Evolutionary conservation across 1,139 yeast species (phyloP).

Genomic region (Lodderomyces jiufengensis): DNA sequence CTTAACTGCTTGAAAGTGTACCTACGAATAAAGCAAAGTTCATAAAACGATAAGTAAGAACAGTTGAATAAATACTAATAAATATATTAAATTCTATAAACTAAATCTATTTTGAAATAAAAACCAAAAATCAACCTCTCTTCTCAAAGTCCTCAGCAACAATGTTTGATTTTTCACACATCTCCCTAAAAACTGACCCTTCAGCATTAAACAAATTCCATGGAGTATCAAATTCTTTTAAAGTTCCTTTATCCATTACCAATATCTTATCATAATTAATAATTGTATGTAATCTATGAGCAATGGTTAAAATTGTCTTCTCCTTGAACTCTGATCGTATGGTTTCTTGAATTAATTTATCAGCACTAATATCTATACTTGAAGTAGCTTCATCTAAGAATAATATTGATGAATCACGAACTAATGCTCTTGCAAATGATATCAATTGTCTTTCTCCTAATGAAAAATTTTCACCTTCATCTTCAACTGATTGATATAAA

Average conservation of each 20-base stretch:
- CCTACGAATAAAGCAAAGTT: too few species aligned
- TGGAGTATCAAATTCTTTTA: slow-evolving; percentile 50
- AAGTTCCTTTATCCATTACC: slow-evolving; percentile 51
- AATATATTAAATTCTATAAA: too few species aligned
- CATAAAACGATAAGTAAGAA: too few species aligned
- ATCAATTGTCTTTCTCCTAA: slow-evolving; percentile 54
- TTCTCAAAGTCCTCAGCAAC: slow-evolving; percentile 17
- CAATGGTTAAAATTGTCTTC: slow-evolving; percentile 53
- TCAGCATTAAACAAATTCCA: slow-evolving; percentile 30
- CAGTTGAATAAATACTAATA: too few species aligned
- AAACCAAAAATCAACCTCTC: not conserved
- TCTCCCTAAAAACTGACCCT: slow-evolving; percentile 37
- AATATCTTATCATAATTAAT: slow-evolving; percentile 49
- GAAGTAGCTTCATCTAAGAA: slow-evolving; percentile 57
- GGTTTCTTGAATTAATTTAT: slow-evolving; percentile 47
- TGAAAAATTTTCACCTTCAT: slow-evolving; percentile 53
- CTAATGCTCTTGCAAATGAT: slow-evolving; percentile 52
- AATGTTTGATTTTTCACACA: slow-evolving; percentile 38
- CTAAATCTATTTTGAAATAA: too few species aligned
- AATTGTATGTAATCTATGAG: slow-evolving; percentile 53
- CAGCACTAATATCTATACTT: slow-evolving; percentile 56
- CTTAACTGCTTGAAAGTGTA: too few species aligned
- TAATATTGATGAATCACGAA: slow-evolving; percentile 46
- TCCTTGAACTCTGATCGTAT: slow-evolving; percentile 41
- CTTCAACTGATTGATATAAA: slow-evolving; percentile 49